These are phyloP conservation scores for Baeospora myosura DNA, from an alignment of 1,284 basidiomycete species.

Conservation along the genomic window DNA sequence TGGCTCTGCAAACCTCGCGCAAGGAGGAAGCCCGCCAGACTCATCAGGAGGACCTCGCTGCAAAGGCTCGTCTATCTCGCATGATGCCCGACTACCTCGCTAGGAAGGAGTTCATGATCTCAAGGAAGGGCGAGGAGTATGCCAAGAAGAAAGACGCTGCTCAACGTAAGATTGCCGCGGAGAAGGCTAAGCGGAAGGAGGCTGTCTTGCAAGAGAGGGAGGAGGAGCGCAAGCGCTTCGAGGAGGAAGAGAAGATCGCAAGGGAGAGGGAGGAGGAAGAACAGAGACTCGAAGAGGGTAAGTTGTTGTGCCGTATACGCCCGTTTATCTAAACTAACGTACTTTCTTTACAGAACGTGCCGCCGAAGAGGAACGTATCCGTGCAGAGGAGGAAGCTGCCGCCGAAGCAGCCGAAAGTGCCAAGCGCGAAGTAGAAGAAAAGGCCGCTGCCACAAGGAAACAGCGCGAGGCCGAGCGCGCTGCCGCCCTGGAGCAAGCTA, in stretches of 20 bases:
- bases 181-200: slow-evolving; percentile 72
- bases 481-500: slow-evolving; percentile 49
- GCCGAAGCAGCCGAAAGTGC: slow-evolving; percentile 43
- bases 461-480: slow-evolving; percentile 63
- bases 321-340: slow-evolving; percentile 4
- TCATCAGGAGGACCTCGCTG: slow-evolving; percentile 67
- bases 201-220: slow-evolving; percentile 43
- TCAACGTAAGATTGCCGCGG: slow-evolving; percentile 71
- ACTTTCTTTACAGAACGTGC: slow-evolving; percentile 33
- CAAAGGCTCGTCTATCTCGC: slow-evolving; percentile 72
- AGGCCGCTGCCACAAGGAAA: slow-evolving; percentile 43
- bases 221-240: slow-evolving; percentile 40
- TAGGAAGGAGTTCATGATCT: slow-evolving; percentile 55
- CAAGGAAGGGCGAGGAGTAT: slow-evolving; percentile 68
- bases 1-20: slow-evolving; percentile 55
- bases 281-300: slow-evolving; percentile 40
- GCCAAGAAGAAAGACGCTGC: slow-evolving; percentile 57
- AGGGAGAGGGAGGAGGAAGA: slow-evolving; percentile 46
- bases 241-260: slow-evolving; percentile 42
- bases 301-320: neutral
- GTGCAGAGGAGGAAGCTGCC: slow-evolving; percentile 45
- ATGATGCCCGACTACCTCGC: slow-evolving; percentile 72
- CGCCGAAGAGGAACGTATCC: slow-evolving; percentile 46
- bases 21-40: slow-evolving; percentile 54
- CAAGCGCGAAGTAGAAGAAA: slow-evolving; percentile 58